Conservation (phyloP, 306 rosid genomes). For the Purshia tridentata region DNA sequence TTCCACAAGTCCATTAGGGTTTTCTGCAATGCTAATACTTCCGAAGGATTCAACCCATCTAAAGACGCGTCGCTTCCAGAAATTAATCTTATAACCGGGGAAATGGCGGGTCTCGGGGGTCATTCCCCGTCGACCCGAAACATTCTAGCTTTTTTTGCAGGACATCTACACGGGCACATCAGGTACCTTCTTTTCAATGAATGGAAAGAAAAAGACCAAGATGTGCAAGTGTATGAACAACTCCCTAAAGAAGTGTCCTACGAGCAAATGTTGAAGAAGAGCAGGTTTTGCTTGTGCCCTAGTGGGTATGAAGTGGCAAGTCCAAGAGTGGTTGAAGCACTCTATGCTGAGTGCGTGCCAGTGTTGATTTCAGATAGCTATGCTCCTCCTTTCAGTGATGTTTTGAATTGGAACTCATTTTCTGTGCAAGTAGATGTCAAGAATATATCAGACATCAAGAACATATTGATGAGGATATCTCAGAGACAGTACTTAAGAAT, state of each 20-base stretch:
- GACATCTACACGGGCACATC: constrained; percentile 53
- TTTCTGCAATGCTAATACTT: constrained; percentile 62
- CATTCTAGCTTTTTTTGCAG: constrained; percentile 61
- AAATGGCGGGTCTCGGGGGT: constrained; percentile 42
- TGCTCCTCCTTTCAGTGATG: constrained; percentile 57
- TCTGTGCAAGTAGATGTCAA: constrained; percentile 43
- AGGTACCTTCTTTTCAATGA: constrained; percentile 37
- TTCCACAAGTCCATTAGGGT: constrained; percentile 54
- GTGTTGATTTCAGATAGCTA: constrained; percentile 54
- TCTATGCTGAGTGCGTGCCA: constrained; percentile 60
- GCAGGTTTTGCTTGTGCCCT: constrained; percentile 61
- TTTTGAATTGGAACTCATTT: constrained; percentile 52
- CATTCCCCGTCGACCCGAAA: constrained; percentile 36
- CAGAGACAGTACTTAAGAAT: constrained; percentile 38
- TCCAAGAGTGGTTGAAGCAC: constrained; percentile 56
- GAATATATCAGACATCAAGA: constrained; percentile 51
- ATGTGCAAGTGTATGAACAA: constrained; percentile 47
- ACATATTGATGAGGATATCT: constrained; percentile 50
- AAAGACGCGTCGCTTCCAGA: constrained; percentile 61
- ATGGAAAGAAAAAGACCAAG: constrained; percentile 61
- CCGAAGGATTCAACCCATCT: constrained; percentile 60
- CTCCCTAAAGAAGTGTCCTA: constrained; percentile 43
- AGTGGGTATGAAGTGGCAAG: constrained; percentile 65
- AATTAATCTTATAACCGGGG: constrained; percentile 36
- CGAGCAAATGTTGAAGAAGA: constrained; percentile 40